phyloP scores from a whole-genome alignment of 345 rosid species.

The Aquilaria sinensis region DNA sequence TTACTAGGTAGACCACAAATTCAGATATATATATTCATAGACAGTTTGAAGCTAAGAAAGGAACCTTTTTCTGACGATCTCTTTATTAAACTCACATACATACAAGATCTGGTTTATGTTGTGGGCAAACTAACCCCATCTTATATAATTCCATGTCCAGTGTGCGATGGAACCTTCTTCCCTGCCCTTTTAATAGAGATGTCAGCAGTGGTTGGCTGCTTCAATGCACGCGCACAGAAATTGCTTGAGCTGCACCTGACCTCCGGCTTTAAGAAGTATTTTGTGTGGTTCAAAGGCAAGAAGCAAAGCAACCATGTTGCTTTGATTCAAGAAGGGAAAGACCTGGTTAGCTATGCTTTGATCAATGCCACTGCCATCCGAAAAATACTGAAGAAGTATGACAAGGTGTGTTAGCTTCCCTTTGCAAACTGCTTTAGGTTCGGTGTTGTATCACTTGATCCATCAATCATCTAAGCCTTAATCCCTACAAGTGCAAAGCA shows the following conservation, averaged over 20 bases:
- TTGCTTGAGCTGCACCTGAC: constrained; percentile 86
- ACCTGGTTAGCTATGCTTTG: constrained; percentile 77
- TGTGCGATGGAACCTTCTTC: constrained; percentile 92
- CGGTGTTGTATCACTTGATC: not conserved
- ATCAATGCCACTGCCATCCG: constrained; percentile 79
- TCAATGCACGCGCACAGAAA: constrained; percentile 72
- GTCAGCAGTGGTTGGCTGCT: constrained; percentile 78
- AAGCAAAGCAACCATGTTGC: constrained; percentile 38
- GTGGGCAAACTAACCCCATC: not conserved
- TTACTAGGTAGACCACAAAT: no score
- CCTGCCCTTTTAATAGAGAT: constrained; percentile 80
- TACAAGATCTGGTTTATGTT: no score
- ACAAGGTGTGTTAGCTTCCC: constrained; percentile 44
- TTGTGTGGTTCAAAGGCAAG: constrained; percentile 68
- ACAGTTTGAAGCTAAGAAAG: no score
- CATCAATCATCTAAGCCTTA: no score
- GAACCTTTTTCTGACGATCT: no score
- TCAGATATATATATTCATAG: no score
- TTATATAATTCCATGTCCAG: constrained; percentile 29
- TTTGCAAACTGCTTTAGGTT: not conserved
- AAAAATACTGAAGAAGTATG: constrained; percentile 92
- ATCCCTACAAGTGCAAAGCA: no score
- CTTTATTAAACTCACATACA: not conserved
- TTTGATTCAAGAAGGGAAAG: constrained; percentile 77
- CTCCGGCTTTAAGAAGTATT: constrained; percentile 63